Conservation (phyloP, 2,329 filamentous ascomycete species). For the Hymenoscyphus fructigenus region DNA sequence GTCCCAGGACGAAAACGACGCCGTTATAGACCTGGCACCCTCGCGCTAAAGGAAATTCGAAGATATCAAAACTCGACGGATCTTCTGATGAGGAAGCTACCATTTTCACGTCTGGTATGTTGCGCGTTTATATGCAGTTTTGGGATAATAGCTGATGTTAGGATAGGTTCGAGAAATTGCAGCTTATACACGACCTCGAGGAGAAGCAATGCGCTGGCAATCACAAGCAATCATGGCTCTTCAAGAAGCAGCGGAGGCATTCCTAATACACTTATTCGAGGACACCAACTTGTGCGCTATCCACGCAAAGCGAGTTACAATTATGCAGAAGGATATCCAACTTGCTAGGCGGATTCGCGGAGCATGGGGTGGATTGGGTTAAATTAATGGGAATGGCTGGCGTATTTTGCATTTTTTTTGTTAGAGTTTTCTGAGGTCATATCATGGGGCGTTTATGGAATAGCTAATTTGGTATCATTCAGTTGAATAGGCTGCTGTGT, state of each 20-base stretch:
- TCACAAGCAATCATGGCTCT: constrained; percentile 90
- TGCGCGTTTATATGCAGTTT: constrained; percentile 26
- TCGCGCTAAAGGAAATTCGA: constrained; percentile 88
- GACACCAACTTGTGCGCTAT: constrained; percentile 95
- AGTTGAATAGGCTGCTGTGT: constrained; percentile 3
- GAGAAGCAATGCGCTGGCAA: constrained; percentile 85
- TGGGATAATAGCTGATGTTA: not conserved
- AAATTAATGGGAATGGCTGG: not conserved
- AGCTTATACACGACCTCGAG: constrained; percentile 58
- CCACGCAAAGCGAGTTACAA: constrained; percentile 93
- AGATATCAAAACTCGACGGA: constrained; percentile 88
- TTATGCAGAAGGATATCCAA: constrained; percentile 98
- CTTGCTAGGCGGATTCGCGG: constrained; percentile 79
- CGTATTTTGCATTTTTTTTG: not conserved
- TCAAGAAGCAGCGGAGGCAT: constrained; percentile 95
- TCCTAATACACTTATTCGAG: constrained; percentile 94
- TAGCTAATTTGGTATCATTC: constrained; percentile 9
- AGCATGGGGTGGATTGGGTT: constrained; percentile 70
- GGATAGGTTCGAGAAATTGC: constrained; percentile 70
- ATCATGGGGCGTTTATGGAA: constrained; percentile 12
- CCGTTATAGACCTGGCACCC: constrained; percentile 75
- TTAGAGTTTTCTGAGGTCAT: constrained; percentile 7
- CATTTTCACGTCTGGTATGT: constrained; percentile 71
- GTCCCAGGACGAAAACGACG: constrained; percentile 60
- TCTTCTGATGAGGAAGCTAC: constrained; percentile 76